Evolutionary conservation across 2,329 filamentous ascomycete genomes (phyloP).

Genomic region (Chaetomiaceae sp.): DNA sequence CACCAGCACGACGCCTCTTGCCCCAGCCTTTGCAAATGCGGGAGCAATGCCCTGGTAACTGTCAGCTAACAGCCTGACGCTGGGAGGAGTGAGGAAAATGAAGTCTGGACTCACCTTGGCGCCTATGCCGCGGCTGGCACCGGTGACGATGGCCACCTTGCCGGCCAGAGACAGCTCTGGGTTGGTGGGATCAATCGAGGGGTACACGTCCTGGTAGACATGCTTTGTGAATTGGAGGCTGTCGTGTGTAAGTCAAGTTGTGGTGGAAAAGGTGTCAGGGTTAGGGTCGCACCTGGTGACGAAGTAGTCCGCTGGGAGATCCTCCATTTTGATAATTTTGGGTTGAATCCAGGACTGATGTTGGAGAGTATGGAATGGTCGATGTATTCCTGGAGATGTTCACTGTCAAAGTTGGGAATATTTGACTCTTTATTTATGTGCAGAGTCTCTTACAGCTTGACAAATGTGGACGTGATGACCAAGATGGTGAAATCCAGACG

Average conservation of each 20-base stretch:
- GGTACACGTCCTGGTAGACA: slow-evolving; percentile 5
- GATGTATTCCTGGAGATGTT: neutral
- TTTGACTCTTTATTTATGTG: neutral
- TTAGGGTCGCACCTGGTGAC: slow-evolving; percentile 2
- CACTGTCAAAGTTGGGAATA: neutral
- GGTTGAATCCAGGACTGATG: neutral
- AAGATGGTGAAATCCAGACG: neutral
- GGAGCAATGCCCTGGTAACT: neutral
- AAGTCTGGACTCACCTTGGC: neutral
- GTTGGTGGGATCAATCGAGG: slow-evolving; percentile 1
- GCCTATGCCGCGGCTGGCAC: slow-evolving; percentile 7
- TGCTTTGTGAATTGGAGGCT: slow-evolving; percentile 9
- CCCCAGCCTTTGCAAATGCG: slow-evolving; percentile 1
- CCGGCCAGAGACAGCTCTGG: slow-evolving; percentile 3
- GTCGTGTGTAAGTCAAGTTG: neutral
- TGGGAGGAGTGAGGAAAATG: too few relatives aligned
- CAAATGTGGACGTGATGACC: neutral
- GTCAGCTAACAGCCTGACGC: neutral
- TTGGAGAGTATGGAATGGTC: neutral
- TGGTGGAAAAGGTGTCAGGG: neutral
- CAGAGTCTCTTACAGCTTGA: neutral
- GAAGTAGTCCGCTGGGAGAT: slow-evolving; percentile 1
- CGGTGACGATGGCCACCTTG: slow-evolving; percentile 8
- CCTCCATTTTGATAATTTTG: neutral
- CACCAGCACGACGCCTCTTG: slow-evolving; percentile 5